Base-by-base conservation (phyloP, 1,284 basidiomycete genomes). In the Rhodofomes roseus region DNA sequence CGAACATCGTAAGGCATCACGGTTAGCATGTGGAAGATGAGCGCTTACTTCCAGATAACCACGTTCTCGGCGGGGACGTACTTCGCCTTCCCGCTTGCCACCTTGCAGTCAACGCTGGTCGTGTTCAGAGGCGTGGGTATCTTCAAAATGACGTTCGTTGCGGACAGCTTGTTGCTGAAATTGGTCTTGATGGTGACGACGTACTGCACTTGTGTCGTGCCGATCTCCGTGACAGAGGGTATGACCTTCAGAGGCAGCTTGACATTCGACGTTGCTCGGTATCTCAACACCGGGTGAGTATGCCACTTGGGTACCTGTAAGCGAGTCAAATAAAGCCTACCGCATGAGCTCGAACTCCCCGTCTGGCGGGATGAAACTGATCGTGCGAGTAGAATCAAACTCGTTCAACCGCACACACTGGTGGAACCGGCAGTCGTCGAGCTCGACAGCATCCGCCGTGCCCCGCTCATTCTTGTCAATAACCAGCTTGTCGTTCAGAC, bases 321-420 rank as follows among this genome's bases (percentile, higher is more conserved):
- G 14, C 18, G 73, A 79, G 61, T 18, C 18, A n/a, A n/a, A n/a
- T n/a, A n/a, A n/a, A n/a, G 29, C 48, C 16, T 58, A 91, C 92
- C 88, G 85, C 97, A 99, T 99, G 43, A 99, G 81, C 75, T 99
- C 97, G 70, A 99, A 99, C 73, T 99, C 97, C 43, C 97, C 97
- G 70, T 99, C 97, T 1, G 97, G 97, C 1, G 97, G 97, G 52
- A 99, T 90, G 74, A 99, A 99, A 68, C 90, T 93, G 76, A 99
- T 98, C 3, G 92, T 94, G 44, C 96, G 83, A 63, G 89, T 91
- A 16, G 91, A 88, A 71, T 98, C 96, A 73, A 98, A 98, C 74
- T 96, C 95, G 65, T 91, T 90, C 43, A 99, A 78, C 60, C 94
- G 87, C 43, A 99, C 97, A 74, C 97, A 99, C 75, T 99, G 97